Percentiles rank a stretch among this genome's conserved stretches.
These are phyloP conservation scores for Eucalyptus decipiens DNA, from an alignment of 345 rosid species.

Conservation along the genomic window DNA sequence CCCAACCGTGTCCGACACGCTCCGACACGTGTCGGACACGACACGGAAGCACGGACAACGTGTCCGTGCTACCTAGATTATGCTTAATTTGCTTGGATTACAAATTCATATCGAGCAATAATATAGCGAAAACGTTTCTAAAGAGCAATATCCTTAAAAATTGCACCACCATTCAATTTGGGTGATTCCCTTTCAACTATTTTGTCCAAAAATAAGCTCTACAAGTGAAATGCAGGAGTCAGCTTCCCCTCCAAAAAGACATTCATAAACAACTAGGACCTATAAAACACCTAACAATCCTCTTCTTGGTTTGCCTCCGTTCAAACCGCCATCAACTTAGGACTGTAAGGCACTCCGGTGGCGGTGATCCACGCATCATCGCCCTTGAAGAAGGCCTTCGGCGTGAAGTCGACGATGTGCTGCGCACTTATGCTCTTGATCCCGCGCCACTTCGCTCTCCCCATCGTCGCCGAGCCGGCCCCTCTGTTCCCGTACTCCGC, in stretches of 20 bases:
- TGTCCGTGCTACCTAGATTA: too few species aligned
- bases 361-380: slow-evolving; percentile 26
- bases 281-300: neutral
- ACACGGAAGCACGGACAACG: too few species aligned
- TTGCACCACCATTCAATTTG: neutral
- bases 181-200: neutral
- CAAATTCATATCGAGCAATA: neutral
- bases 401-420: slow-evolving; percentile 13
- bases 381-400: slow-evolving; percentile 21
- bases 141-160: neutral
- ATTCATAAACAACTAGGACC: neutral
- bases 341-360: slow-evolving; percentile 35
- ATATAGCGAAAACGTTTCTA: neutral
- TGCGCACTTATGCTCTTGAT: slow-evolving; percentile 9
- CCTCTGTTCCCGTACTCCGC: slow-evolving; percentile 53
- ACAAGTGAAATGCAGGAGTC: neutral
- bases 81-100: neutral
- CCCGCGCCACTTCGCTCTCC: slow-evolving; percentile 52
- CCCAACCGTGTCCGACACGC: too few species aligned
- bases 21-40: too few species aligned
- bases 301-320: neutral
- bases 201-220: neutral
- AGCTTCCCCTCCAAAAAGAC: neutral
- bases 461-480: slow-evolving; percentile 28
- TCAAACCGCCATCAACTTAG: slow-evolving; percentile 9